Conservation (phyloP, 1,284 basidiomycete genomes). For the Tilletia horrida region DNA sequence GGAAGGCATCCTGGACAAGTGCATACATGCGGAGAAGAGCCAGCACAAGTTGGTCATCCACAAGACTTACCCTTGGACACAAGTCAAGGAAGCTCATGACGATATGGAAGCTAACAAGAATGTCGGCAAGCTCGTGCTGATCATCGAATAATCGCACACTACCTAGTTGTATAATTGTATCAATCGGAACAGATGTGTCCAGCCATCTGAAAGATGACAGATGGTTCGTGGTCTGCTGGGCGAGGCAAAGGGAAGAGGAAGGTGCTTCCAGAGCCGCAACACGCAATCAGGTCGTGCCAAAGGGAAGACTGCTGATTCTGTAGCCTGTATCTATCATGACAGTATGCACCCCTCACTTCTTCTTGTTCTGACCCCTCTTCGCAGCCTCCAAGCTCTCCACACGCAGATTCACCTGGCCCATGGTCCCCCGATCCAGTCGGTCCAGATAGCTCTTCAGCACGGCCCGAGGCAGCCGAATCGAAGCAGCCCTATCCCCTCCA, state of each 20-base stretch:
- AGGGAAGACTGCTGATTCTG: no score
- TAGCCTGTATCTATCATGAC: no score
- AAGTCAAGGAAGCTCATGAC: slow-evolving; percentile 77
- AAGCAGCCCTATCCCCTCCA: neutral
- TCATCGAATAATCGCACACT: slow-evolving; percentile 23
- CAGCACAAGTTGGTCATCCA: slow-evolving; percentile 40
- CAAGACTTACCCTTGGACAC: slow-evolving; percentile 73
- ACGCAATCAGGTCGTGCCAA: no score
- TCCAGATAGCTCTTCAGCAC: neutral
- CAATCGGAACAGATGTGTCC: no score
- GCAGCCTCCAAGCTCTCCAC: slow-evolving; percentile 1
- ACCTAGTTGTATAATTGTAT: no score
- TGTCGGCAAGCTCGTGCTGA: slow-evolving; percentile 59
- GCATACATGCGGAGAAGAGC: slow-evolving; percentile 22
- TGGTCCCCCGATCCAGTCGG: neutral
- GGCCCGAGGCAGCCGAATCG: neutral
- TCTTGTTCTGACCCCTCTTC: neutral
- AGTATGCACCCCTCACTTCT: no score
- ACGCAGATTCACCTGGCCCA: neutral
- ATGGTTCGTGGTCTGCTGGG: no score
- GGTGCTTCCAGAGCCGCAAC: no score
- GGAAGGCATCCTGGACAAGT: slow-evolving; percentile 28
- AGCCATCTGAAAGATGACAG: no score
- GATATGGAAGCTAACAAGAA: slow-evolving; percentile 84
- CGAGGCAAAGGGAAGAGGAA: no score